Evolutionary conservation across 1,284 basidiomycete genomes (phyloP).

Genomic region (Puccinia polysora): DNA sequence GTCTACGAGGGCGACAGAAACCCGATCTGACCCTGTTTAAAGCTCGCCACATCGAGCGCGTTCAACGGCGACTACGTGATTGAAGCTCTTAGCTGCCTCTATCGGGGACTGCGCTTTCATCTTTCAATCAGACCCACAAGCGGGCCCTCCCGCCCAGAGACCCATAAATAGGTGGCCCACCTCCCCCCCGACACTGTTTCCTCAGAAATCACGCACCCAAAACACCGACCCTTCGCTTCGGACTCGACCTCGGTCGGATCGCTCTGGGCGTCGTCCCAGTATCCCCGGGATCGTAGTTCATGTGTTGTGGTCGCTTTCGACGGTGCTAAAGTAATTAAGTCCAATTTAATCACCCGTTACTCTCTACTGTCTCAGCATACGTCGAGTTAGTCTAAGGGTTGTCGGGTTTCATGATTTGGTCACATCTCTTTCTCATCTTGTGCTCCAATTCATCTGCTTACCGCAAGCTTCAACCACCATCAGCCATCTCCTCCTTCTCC

Average conservation of each 20-base stretch:
- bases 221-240: slow-evolving; percentile 13
- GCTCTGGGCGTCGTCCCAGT: background rate
- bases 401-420: slow-evolving; percentile 26
- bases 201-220: slow-evolving; percentile 20
- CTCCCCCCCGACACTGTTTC: background rate
- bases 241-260: background rate
- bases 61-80: too few relatives aligned
- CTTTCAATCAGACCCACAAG: slow-evolving; percentile 5
- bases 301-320: slow-evolving; percentile 33
- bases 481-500: background rate
- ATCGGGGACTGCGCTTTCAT: too few relatives aligned
- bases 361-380: background rate
- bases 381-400: slow-evolving; percentile 2
- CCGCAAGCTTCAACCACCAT: background rate
- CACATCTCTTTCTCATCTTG: background rate
- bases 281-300: background rate
- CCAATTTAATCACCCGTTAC: slow-evolving; percentile 33
- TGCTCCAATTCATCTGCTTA: background rate
- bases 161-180: background rate
- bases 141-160: background rate
- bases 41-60: too few relatives aligned
- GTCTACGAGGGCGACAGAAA: too few relatives aligned
- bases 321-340: slow-evolving; percentile 1
- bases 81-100: too few relatives aligned
- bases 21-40: too few relatives aligned